phyloP scores from a whole-genome alignment of 768 basidiomycete genomes.

The Suillus placidus region DNA sequence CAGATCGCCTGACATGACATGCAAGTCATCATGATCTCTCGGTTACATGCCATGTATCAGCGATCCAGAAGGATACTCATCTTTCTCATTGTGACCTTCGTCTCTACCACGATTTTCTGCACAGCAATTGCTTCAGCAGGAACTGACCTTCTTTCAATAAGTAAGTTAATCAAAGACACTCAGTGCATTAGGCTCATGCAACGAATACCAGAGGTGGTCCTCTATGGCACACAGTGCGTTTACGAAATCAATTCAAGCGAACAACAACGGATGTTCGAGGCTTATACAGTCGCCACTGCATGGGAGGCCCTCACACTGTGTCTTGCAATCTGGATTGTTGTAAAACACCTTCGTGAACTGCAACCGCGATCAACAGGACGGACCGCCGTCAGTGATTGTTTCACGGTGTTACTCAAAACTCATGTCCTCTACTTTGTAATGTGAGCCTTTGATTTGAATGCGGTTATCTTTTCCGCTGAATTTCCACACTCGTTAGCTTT shows the following conservation, averaged over 20 bases:
- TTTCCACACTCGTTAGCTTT: background rate
- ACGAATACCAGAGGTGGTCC: background rate
- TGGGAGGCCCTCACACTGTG: background rate
- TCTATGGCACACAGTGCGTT: background rate
- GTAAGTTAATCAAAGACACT: background rate
- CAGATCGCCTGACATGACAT: background rate
- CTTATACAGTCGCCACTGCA: background rate
- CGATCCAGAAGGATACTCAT: background rate
- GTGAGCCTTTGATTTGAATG: background rate
- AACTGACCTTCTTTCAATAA: background rate
- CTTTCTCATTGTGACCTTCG: background rate
- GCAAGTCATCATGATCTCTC: background rate
- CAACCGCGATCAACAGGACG: background rate
- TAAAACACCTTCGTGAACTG: background rate
- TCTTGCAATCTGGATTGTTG: background rate
- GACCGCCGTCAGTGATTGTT: background rate
- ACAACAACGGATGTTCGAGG: background rate
- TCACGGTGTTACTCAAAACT: background rate
- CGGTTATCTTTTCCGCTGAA: background rate
- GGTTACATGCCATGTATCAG: conserved; percentile 1
- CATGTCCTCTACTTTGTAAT: background rate
- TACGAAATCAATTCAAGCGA: background rate
- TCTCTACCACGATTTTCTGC: background rate
- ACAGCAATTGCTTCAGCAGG: background rate
- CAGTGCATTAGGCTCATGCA: background rate